A percentile compares a stretch with the other conserved stretches of the same genome.
Evolutionary conservation across 768 basidiomycete species (phyloP).

Genomic region (Lactarius evosmus): DNA sequence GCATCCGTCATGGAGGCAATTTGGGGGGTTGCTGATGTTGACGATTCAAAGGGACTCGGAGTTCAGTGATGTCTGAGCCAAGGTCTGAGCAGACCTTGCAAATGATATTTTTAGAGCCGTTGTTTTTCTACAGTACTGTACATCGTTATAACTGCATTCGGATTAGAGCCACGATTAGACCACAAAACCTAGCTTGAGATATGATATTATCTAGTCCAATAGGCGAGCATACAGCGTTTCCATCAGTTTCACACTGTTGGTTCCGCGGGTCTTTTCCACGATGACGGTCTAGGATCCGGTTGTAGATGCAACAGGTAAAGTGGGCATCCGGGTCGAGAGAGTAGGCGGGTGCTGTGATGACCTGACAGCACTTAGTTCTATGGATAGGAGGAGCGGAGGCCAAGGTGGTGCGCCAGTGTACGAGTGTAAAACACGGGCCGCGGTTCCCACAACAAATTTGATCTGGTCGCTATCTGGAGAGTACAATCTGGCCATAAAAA

Average conservation of each 20-base stretch:
- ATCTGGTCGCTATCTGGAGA: background rate
- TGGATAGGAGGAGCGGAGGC: background rate
- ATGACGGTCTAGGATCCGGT: background rate
- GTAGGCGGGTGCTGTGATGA: no score
- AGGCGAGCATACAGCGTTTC: background rate
- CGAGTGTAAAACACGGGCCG: background rate
- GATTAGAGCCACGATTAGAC: background rate
- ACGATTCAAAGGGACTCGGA: background rate
- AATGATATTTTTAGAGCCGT: background rate
- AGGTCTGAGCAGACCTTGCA: background rate
- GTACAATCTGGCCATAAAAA: constrained; percentile 3
- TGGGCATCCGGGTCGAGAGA: background rate
- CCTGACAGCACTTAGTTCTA: background rate
- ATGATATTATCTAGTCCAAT: background rate
- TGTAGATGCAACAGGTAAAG: background rate
- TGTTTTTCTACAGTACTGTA: background rate
- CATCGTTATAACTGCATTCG: background rate
- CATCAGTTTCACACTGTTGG: background rate
- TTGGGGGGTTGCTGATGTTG: background rate
- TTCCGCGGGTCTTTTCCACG: background rate
- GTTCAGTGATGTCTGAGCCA: no score
- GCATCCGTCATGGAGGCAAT: background rate
- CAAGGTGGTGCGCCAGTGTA: background rate
- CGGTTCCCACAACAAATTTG: background rate
- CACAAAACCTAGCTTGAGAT: background rate